phyloP scores from a whole-genome alignment of 2,329 filamentous ascomycete genomes.

The Alternaria brassicae region DNA sequence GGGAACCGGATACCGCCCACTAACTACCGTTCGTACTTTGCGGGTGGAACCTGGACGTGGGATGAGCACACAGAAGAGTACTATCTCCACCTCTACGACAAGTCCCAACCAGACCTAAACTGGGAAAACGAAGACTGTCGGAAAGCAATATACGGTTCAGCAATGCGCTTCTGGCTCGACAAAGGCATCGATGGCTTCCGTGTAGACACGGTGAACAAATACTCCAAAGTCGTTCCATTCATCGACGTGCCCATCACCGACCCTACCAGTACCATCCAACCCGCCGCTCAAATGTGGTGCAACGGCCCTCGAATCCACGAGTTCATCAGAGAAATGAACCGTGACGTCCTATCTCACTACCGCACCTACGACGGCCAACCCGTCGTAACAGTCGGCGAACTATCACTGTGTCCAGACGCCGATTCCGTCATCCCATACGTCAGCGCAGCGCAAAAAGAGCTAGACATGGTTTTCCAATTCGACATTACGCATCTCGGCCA shows the following conservation, averaged over 20 bases:
- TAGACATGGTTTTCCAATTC: conserved; percentile 60
- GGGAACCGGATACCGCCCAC: conserved; percentile 66
- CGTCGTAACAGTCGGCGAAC: conserved; percentile 65
- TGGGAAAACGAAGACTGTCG: conserved; percentile 57
- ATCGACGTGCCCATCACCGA: conserved; percentile 54
- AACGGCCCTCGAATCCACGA: conserved; percentile 67
- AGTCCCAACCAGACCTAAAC: conserved; percentile 57
- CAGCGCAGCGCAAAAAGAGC: conserved; percentile 50
- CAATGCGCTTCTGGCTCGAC: conserved; percentile 58
- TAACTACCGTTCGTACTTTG: conserved; percentile 56
- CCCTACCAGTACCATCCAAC: conserved; percentile 54
- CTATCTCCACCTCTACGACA: conserved; percentile 57
- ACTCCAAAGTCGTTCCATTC: conserved; percentile 55
- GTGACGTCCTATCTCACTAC: conserved; percentile 62
- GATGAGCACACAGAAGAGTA: conserved; percentile 57
- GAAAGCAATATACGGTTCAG: conserved; percentile 54
- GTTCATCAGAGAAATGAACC: conserved; percentile 62
- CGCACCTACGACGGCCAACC: conserved; percentile 51
- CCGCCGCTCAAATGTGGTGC: conserved; percentile 59
- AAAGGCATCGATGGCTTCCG: conserved; percentile 57
- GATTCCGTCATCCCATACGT: conserved; percentile 54
- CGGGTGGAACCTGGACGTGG: conserved; percentile 53
- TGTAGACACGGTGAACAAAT: conserved; percentile 59
- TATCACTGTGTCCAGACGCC: conserved; percentile 57
- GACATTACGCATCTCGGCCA: conserved; percentile 50